Evolutionary conservation across 345 rosid genomes (phyloP).

Genomic region (Rubroshorea leprosula): DNA sequence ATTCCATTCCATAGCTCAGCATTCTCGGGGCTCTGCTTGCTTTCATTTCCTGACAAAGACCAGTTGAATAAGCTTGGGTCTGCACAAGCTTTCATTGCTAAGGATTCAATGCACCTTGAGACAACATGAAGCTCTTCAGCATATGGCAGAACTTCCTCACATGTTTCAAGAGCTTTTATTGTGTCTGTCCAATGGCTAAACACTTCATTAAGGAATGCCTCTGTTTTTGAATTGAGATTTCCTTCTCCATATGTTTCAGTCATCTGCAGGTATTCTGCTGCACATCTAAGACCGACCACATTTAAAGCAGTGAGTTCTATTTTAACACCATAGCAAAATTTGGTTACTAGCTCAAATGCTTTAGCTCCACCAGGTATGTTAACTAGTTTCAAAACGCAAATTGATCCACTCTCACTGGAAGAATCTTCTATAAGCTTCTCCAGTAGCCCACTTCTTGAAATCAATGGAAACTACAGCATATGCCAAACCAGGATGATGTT

Average conservation of each 20-base stretch:
- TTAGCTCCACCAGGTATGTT: constrained; percentile 71
- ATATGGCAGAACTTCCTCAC: constrained; percentile 47
- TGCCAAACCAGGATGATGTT: not conserved
- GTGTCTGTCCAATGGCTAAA: constrained; percentile 58
- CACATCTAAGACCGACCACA: constrained; percentile 62
- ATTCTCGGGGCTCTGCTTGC: constrained; percentile 26
- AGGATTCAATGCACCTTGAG: constrained; percentile 65
- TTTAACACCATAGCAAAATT: constrained; percentile 63
- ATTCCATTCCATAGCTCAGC: constrained; percentile 59
- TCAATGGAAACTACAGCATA: constrained; percentile 55
- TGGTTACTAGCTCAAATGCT: constrained; percentile 49
- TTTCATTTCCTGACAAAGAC: constrained; percentile 36
- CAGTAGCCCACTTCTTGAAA: constrained; percentile 59
- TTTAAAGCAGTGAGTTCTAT: constrained; percentile 53
- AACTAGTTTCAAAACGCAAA: constrained; percentile 40
- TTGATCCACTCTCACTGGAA: constrained; percentile 32
- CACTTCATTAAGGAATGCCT: constrained; percentile 52
- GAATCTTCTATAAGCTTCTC: constrained; percentile 46
- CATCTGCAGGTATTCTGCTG: constrained; percentile 69
- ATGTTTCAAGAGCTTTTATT: constrained; percentile 60
- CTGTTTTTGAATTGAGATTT: constrained; percentile 51
- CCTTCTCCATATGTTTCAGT: constrained; percentile 57
- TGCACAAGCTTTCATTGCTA: constrained; percentile 62
- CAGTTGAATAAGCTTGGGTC: constrained; percentile 55
- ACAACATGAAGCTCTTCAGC: constrained; percentile 72